These are phyloP conservation scores for Phoma sp. DNA, from an alignment of 2,329 filamentous ascomycete genomes.

Conservation along the genomic window DNA sequence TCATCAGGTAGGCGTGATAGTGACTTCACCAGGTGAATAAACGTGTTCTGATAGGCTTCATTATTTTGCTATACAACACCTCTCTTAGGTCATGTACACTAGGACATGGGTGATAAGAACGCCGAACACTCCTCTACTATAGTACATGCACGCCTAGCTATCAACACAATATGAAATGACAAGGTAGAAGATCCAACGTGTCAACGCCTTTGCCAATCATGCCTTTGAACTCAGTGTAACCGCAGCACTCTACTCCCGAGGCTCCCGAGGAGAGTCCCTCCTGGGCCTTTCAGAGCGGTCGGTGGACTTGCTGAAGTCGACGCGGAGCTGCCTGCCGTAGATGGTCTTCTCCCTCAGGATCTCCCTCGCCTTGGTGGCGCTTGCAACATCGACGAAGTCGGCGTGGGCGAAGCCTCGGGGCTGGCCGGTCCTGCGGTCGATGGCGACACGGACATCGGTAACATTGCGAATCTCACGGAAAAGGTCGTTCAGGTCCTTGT, in stretches of 20 bases:
- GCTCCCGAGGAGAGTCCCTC: constrained; percentile 27
- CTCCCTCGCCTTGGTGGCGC: constrained; percentile 68
- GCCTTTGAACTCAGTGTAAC: constrained; percentile 7
- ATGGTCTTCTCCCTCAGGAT: constrained; percentile 64
- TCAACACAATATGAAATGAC: constrained; percentile 34
- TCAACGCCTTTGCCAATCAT: neutral
- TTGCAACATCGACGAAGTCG: constrained; percentile 74
- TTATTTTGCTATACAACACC: constrained; percentile 20
- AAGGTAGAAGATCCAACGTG: constrained; percentile 21
- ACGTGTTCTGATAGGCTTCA: constrained; percentile 2
- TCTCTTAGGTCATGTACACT: constrained; percentile 22
- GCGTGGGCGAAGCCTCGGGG: constrained; percentile 85
- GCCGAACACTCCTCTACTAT: constrained; percentile 40
- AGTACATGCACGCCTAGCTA: constrained; percentile 34
- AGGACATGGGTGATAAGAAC: constrained; percentile 38
- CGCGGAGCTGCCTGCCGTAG: constrained; percentile 69
- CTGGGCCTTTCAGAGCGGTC: constrained; percentile 5
- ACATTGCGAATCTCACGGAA: constrained; percentile 76
- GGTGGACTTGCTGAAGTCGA: constrained; percentile 65
- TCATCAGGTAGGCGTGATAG: no score
- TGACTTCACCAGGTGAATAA: no score
- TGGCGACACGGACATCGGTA: constrained; percentile 78
- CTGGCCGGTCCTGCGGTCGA: constrained; percentile 81
- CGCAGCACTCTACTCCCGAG: neutral
- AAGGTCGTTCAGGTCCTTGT: constrained; percentile 79